A percentile compares a stretch with the other conserved stretches of the same genome.
phyloP scores from a whole-genome alignment of 352 stramenopile species.

The Thraustotheca clavata region DNA sequence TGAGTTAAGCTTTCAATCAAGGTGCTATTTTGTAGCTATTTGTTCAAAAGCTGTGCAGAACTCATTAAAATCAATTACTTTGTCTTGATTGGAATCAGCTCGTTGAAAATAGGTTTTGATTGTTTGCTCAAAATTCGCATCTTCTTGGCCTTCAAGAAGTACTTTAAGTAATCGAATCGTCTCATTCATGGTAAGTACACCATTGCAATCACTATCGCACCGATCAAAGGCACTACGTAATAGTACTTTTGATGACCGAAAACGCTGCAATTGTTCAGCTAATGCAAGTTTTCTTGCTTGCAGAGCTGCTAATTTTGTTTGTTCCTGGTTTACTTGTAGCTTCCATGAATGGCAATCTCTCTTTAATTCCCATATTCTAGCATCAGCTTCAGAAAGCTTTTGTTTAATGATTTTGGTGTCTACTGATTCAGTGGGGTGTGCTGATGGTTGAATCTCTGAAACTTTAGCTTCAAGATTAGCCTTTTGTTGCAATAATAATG shows the following conservation, averaged over 20 bases:
- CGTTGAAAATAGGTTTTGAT: slow-evolving; percentile 1
- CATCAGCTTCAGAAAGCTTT: slow-evolving; percentile 3
- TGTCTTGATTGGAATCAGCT: slow-evolving; percentile 11
- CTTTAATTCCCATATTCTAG: slow-evolving; percentile 6
- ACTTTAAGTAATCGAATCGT: slow-evolving; percentile 8
- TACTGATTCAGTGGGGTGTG: background rate
- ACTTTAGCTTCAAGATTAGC: background rate
- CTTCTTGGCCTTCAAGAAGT: background rate
- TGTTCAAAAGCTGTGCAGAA: slow-evolving; percentile 13
- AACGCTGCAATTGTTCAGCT: background rate
- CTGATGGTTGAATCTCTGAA: background rate
- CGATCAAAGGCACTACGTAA: slow-evolving; percentile 8
- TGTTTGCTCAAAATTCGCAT: background rate
- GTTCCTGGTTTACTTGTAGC: slow-evolving; percentile 8
- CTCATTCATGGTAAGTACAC: slow-evolving; percentile 6
- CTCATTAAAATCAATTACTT: slow-evolving; percentile 7
- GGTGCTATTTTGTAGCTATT: background rate
- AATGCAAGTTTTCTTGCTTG: background rate
- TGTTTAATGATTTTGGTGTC: background rate
- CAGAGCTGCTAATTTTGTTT: background rate
- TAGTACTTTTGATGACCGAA: slow-evolving; percentile 2
- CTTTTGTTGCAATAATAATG: background rate
- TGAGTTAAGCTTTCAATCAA: too few species aligned
- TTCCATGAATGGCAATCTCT: slow-evolving; percentile 11
- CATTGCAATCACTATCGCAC: background rate